Base-by-base conservation (phyloP, 306 rosid species). In the barrel medic (Medicago truncatula) region DNA sequence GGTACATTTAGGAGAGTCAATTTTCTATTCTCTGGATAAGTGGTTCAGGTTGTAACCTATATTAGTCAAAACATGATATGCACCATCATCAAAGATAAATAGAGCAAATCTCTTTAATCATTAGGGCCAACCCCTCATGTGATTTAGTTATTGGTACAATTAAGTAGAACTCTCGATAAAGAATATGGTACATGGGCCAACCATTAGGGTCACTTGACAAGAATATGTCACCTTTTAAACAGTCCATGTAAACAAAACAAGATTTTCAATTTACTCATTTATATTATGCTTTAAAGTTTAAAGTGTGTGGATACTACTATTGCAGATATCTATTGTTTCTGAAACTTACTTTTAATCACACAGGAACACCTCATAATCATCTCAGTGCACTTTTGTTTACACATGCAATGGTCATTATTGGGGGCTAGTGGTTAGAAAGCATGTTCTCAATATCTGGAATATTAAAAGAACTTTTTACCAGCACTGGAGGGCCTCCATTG, bases 401-500 rank as follows among this genome's bases (percentile, higher is more conserved):
- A 41, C 53, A 57, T 39, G 71, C 78, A 76, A 49, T 65, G 41
- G 75, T 72, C 71, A 57, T 65, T 47, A 56, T 65, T 65, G 16
- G 60, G 50, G 74, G 75, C 66, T 56, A 58, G 78, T 82, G 75
- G 71, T 17, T 46, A 54, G 65, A 63, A 49, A 44, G 7, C 75
- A 44, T 73, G 65, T 72, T 72, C 66, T 77, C 66, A 72, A 63
- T 64, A 7, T 31, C 41, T 13, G 76, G 46, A 62, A 34, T 70
- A 71, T 54, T 28, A 9, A 68, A 69, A 70, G 2, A 70, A 14
- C 84, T 40, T 58, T 71, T 71, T 44, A 28, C 65, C 59, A 76
- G 77, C 87, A 80, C 76, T 53, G 72, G 76, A 44, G 69, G 70
- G 66, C 40, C 23, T 59, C 54, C 58, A 28, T 71, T 67, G 46